These are phyloP conservation scores for Pelagophyceae sp. DNA, from an alignment of 352 stramenopile species.

Conservation along the genomic window DNA sequence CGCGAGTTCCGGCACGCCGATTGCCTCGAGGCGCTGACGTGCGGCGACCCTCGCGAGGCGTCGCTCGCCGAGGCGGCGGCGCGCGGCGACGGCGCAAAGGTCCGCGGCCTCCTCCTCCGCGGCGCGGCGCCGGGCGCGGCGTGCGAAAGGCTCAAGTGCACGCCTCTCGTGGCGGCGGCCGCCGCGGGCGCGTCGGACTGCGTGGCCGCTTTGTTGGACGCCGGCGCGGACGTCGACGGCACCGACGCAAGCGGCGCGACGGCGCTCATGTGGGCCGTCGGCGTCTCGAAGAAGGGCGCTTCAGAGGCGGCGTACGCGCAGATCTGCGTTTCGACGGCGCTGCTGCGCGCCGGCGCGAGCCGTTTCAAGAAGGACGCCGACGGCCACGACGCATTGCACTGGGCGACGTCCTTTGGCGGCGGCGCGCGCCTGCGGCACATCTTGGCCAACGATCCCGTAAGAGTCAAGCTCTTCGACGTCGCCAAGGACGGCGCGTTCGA, in stretches of 20 bases:
- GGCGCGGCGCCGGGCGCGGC: neutral
- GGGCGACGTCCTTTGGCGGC: neutral
- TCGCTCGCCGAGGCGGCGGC: neutral
- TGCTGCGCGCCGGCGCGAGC: neutral
- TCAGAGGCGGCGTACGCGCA: neutral
- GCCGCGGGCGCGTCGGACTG: neutral
- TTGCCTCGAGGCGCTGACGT: neutral
- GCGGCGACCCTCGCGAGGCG: neutral
- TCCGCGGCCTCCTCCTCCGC: neutral
- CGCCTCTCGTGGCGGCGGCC: conserved; percentile 1
- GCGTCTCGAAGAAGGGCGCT: neutral
- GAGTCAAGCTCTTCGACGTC: neutral
- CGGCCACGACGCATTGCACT: neutral
- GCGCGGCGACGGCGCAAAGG: neutral
- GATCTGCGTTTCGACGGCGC: neutral
- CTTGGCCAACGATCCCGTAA: neutral
- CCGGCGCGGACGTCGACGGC: neutral
- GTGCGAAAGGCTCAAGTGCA: neutral
- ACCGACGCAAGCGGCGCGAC: neutral
- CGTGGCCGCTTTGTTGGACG: neutral
- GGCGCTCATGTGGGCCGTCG: conserved; percentile 10
- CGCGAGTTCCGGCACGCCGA: neutral
- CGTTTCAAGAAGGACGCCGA: neutral
- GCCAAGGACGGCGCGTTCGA: neutral
- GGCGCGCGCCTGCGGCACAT: neutral